Conservation (phyloP, 805 yeast species). For the Kurtzmaniella cleridarum region DNA sequence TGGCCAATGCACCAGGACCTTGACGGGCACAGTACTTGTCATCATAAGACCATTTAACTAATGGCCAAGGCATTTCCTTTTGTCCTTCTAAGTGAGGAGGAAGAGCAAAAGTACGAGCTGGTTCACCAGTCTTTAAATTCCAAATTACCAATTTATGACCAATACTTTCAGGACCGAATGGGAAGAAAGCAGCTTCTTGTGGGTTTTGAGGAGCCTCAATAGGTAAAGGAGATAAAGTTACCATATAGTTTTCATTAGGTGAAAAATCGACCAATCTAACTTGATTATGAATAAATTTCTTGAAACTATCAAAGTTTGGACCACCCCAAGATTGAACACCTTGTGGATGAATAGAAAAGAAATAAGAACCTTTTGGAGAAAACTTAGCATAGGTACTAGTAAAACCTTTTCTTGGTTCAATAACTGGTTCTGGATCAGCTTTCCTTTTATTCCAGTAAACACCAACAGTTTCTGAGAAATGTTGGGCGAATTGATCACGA, state of each 20-base stretch:
- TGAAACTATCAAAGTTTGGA: constrained; percentile 61
- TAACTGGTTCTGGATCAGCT: constrained; percentile 66
- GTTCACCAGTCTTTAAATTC: constrained; percentile 80
- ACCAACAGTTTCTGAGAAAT: constrained; percentile 73
- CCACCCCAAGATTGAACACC: constrained; percentile 98
- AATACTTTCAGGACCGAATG: constrained; percentile 80
- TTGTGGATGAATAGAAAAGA: constrained; percentile 85
- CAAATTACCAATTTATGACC: constrained; percentile 94
- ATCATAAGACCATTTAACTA: constrained; percentile 92
- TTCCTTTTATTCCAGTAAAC: constrained; percentile 81
- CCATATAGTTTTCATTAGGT: constrained; percentile 84
- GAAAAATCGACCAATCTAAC: constrained; percentile 88
- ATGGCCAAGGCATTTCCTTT: constrained; percentile 87
- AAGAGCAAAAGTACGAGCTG: constrained; percentile 85
- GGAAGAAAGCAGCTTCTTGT: constrained; percentile 63
- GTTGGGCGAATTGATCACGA: constrained; percentile 85
- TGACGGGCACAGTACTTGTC: constrained; percentile 92
- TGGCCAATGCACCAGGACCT: constrained; percentile 87
- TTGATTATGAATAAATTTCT: constrained; percentile 80
- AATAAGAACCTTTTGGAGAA: constrained; percentile 89
- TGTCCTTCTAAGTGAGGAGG: constrained; percentile 65
- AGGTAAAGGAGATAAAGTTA: constrained; percentile 85
- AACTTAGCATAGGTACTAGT: constrained; percentile 83
- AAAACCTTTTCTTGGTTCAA: constrained; percentile 79
- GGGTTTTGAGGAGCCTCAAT: constrained; percentile 59